Evolutionary conservation across 2,329 filamentous ascomycete species (phyloP), one percentile per base, ranked within the genome.

Genomic region (Fusarium kyushuense): DNA sequence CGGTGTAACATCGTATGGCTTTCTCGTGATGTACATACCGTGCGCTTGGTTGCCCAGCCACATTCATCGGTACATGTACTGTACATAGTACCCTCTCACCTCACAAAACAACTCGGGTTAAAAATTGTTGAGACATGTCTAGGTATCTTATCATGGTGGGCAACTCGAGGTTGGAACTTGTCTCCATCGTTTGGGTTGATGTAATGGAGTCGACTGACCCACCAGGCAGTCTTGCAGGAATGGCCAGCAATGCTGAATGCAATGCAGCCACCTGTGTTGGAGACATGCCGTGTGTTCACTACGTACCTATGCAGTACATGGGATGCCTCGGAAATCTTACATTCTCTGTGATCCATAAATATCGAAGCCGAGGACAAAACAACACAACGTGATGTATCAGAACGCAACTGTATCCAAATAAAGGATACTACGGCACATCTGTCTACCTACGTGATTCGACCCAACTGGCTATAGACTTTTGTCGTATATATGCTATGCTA

Each of bases 321-420:
- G 48, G 21, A 43, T 55, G 38, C 56, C 33, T 48, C 42, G n/a
- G 32, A 25, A 32, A 45, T 17, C 58, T 63, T 33, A 52, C 57
- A 43, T 63, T 46, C 32, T 41, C 25, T 49, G 43, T 48, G 46
- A 32, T 59, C 32, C 54, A 42, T 56, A 21, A 21, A 29, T 54
- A 48, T 51, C 49, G 47, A 43, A 55, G 48, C 29, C 54, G 45
- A 36, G 58, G 43, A 67, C 53, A 54, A 51, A 21, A 33, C 60
- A 53, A 49, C 36, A 48, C 41, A 61, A 59, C 38, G 40, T 65
- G 35, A 66, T 58, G 43, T 17, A 63, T 47, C 40, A 48, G 17
- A n/a, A 35, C 41, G 40, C 36, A 36, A 58, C 66, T 65, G 60
- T 69, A 62, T 68, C 61, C 47, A 62, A 57, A 68, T 53, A 56